phyloP scores from a whole-genome alignment of 176 grass and related monocot genomes.

The Raddia distichophylla region DNA sequence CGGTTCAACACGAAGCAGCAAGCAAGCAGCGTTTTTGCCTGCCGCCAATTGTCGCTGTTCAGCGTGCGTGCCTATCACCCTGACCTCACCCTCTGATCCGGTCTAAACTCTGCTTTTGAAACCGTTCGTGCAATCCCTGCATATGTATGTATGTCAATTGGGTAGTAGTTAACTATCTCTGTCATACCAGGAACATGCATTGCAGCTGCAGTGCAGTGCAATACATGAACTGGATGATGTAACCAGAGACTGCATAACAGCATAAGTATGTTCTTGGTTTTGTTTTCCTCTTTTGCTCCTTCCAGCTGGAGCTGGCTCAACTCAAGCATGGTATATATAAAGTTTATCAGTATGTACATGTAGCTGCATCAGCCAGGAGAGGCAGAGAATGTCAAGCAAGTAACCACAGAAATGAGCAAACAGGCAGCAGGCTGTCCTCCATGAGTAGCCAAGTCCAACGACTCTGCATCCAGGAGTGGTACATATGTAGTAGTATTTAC shows the following conservation, averaged over 20 bases:
- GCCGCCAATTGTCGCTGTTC: neutral
- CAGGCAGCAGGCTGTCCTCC: neutral
- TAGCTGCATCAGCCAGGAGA: slow-evolving; percentile 6
- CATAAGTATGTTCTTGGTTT: no score
- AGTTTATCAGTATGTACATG: neutral
- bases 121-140: neutral
- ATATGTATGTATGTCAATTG: neutral
- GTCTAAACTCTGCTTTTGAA: neutral
- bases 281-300: no score
- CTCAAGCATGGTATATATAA: neutral
- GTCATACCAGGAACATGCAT: no score
- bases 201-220: neutral
- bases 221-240: neutral
- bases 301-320: no score
- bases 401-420: neutral
- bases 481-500: no score
- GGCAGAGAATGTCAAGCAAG: slow-evolving; percentile 5
- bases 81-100: neutral
- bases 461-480: neutral
- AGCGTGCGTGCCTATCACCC: neutral
- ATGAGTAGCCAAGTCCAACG: neutral
- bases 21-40: neutral
- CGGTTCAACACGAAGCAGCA: neutral
- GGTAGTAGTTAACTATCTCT: neutral
- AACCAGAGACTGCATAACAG: neutral